A percentile compares a stretch with the other conserved stretches of the same genome.
These are phyloP conservation scores for Tetrastigma voinierianum DNA, from an alignment of 164 flowering plant species.

Conservation along the genomic window DNA sequence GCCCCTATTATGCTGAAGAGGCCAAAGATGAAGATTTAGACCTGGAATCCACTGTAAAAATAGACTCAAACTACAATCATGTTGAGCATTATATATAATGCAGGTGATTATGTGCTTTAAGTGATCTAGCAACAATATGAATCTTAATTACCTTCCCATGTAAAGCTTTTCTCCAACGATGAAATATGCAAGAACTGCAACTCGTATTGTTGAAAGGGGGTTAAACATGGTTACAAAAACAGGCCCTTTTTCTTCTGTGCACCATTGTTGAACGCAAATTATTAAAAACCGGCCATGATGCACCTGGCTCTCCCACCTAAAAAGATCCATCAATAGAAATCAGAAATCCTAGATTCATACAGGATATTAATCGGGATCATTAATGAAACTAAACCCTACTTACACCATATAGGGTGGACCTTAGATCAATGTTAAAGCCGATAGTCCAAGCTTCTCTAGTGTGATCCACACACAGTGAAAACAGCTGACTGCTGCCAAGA, in stretches of 20 bases:
- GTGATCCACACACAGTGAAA: constrained; percentile 44
- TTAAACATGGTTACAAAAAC: constrained; percentile 89
- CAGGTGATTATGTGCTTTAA: too few relatives aligned
- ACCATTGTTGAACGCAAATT: constrained; percentile 67
- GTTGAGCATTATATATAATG: too few relatives aligned
- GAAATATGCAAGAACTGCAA: constrained; percentile 64
- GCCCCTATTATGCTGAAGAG: constrained; percentile 67
- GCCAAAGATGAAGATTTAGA: neutral
- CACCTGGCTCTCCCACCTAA: constrained; percentile 72
- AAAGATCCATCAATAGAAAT: neutral
- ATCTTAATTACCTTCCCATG: constrained; percentile 56
- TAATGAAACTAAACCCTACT: constrained; percentile 24
- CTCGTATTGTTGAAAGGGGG: constrained; percentile 64
- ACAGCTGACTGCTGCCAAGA: constrained; percentile 84
- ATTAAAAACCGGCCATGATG: constrained; percentile 52
- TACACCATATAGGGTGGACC: constrained; percentile 64
- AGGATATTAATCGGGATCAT: neutral
- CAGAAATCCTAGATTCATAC: neutral
- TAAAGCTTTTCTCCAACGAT: constrained; percentile 63
- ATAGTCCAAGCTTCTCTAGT: constrained; percentile 60
- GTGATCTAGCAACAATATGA: neutral
- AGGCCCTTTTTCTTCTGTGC: constrained; percentile 72
- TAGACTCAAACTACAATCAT: too few relatives aligned
- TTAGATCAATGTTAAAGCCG: constrained; percentile 59
- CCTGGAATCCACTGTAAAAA: neutral